Conservation (phyloP, 257 asterid species). For the Solanum chaucha region DNA sequence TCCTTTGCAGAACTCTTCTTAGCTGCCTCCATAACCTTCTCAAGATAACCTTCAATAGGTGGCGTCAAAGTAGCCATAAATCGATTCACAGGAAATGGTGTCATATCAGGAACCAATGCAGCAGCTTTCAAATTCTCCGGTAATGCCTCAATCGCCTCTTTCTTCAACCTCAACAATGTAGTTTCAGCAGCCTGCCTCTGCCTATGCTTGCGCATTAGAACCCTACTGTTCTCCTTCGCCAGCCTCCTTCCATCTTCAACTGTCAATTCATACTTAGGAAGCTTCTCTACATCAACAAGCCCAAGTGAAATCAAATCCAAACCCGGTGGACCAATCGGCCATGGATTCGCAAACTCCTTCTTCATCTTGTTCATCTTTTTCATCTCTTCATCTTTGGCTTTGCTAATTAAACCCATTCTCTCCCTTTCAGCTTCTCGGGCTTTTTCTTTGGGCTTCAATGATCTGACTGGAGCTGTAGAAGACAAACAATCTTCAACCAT, state of each 20-base stretch:
- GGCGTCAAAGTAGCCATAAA: slow-evolving; percentile 85
- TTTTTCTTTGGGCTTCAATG: slow-evolving; percentile 67
- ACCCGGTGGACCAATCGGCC: slow-evolving; percentile 67
- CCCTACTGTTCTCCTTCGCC: slow-evolving; percentile 81
- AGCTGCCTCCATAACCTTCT: slow-evolving; percentile 82
- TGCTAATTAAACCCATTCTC: slow-evolving; percentile 73
- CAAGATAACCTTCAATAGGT: slow-evolving; percentile 86
- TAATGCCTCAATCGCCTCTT: slow-evolving; percentile 82
- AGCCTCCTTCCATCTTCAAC: slow-evolving; percentile 79
- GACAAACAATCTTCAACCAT: slow-evolving; percentile 55
- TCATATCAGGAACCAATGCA: slow-evolving; percentile 68
- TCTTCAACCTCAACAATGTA: slow-evolving; percentile 44
- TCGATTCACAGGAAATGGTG: slow-evolving; percentile 66
- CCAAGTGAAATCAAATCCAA: slow-evolving; percentile 69
- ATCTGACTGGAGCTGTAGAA: slow-evolving; percentile 54
- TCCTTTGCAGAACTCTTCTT: slow-evolving; percentile 46
- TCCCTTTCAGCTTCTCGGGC: slow-evolving; percentile 62
- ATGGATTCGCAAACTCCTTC: slow-evolving; percentile 40
- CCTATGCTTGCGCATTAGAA: slow-evolving; percentile 83
- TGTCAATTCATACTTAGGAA: slow-evolving; percentile 66
- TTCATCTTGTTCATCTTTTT: slow-evolving; percentile 43
- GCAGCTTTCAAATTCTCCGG: slow-evolving; percentile 68
- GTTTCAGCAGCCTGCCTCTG: slow-evolving; percentile 78
- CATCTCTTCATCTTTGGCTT: slow-evolving; percentile 48
- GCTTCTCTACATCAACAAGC: slow-evolving; percentile 64